Evolutionary conservation across 441 rosid species (phyloP).

Genomic region (Populus hybrid): DNA sequence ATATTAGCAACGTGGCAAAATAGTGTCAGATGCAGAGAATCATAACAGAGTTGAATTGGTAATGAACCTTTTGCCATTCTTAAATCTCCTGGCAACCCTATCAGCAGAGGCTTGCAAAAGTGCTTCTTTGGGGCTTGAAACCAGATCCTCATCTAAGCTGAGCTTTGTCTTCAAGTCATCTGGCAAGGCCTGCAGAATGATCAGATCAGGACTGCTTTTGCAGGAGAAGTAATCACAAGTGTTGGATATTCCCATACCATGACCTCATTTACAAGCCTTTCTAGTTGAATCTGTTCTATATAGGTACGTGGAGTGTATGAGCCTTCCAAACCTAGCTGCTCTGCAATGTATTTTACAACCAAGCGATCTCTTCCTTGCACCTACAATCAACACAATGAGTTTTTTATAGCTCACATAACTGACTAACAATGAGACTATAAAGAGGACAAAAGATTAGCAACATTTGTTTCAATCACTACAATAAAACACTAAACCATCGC

Average conservation of each 20-base stretch:
- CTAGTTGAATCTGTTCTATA: slow-evolving; percentile 94
- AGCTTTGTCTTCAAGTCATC: slow-evolving; percentile 81
- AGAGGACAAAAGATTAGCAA: neutral
- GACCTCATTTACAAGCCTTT: slow-evolving; percentile 82
- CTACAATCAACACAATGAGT: slow-evolving; percentile 28
- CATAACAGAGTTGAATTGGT: slow-evolving; percentile 17
- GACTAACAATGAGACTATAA: slow-evolving; percentile 2
- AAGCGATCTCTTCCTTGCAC: slow-evolving; percentile 95
- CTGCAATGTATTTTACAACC: slow-evolving; percentile 61
- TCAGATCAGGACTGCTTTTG: slow-evolving; percentile 26
- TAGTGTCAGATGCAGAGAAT: slow-evolving; percentile 9
- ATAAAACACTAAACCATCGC: neutral
- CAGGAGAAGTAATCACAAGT: slow-evolving; percentile 17
- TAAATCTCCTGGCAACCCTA: slow-evolving; percentile 66
- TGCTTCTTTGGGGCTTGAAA: slow-evolving; percentile 81
- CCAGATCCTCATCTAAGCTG: slow-evolving; percentile 48
- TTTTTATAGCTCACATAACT: neutral
- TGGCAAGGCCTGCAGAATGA: slow-evolving; percentile 68
- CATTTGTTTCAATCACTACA: neutral
- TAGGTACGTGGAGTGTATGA: slow-evolving; percentile 87
- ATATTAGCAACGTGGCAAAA: neutral
- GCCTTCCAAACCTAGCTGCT: slow-evolving; percentile 86
- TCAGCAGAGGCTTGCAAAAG: slow-evolving; percentile 68
- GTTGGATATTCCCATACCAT: slow-evolving; percentile 57
- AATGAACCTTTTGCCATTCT: slow-evolving; percentile 61